phyloP scores from a whole-genome alignment of 768 basidiomycete species.

The Tylopilus plumbeoviolaceoides region DNA sequence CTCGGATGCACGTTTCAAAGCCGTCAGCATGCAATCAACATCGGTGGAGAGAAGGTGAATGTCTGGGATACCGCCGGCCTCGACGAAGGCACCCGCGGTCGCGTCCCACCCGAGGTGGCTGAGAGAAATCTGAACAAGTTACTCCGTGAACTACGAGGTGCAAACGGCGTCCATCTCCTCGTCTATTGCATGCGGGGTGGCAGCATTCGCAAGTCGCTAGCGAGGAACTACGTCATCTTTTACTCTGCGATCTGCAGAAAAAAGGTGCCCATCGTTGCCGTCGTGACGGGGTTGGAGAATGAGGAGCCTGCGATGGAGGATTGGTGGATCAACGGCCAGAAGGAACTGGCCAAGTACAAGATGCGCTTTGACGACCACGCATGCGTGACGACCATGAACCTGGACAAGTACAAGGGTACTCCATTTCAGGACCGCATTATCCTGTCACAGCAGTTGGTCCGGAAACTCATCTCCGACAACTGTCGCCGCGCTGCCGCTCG shows the following conservation, averaged over 20 bases:
- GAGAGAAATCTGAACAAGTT: slow-evolving; percentile 26
- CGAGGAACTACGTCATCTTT: slow-evolving; percentile 31
- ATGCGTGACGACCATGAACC: slow-evolving; percentile 37
- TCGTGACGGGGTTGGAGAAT: slow-evolving; percentile 34
- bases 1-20: slow-evolving; percentile 36
- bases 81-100: slow-evolving; percentile 25
- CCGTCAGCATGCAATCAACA: slow-evolving; percentile 17
- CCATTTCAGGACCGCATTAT: slow-evolving; percentile 17
- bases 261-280: slow-evolving; percentile 29
- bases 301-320: slow-evolving; percentile 29
- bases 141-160: slow-evolving; percentile 27
- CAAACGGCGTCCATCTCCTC: slow-evolving; percentile 29
- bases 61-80: slow-evolving; percentile 35
- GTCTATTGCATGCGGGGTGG: slow-evolving; percentile 33
- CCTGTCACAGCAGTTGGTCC: slow-evolving; percentile 21
- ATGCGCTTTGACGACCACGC: slow-evolving; percentile 40
- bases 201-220: slow-evolving; percentile 21
- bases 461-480: slow-evolving; percentile 18
- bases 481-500: slow-evolving; percentile 16
- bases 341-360: slow-evolving; percentile 26
- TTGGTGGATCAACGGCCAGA: slow-evolving; percentile 38
- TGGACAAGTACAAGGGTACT: slow-evolving; percentile 8
- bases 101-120: slow-evolving; percentile 23
- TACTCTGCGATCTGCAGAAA: slow-evolving; percentile 29
- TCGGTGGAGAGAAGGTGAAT: slow-evolving; percentile 15